Conservation (phyloP, 2,329 filamentous ascomycete species). For the Tolypocladium paradoxum region DNA sequence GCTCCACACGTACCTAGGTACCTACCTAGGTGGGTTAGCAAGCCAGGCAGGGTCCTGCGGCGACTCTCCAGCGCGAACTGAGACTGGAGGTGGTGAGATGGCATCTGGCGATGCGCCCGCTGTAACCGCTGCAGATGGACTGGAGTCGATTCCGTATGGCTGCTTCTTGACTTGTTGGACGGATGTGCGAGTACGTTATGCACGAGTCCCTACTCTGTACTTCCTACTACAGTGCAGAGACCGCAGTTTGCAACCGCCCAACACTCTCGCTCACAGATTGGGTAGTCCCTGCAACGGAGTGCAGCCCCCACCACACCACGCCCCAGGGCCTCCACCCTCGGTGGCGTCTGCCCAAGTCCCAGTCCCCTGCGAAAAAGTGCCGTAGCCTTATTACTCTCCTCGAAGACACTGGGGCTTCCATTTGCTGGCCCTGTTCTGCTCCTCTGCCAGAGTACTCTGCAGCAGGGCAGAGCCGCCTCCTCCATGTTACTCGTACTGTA, state of each 20-base stretch:
- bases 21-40: too few relatives aligned
- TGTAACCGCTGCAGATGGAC: not conserved
- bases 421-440: not conserved
- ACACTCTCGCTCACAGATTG: not conserved
- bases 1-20: too few relatives aligned
- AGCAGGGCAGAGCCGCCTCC: not conserved
- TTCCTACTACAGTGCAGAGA: too few relatives aligned
- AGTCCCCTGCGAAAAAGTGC: conserved; percentile 18
- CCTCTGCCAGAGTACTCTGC: too few relatives aligned
- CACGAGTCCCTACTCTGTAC: too few relatives aligned
- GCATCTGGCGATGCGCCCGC: not conserved
- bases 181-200: not conserved
- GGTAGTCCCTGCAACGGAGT: conserved; percentile 1
- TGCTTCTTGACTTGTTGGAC: not conserved
- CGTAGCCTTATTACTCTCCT: conserved; percentile 13
- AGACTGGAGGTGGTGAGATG: not conserved
- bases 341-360: not conserved
- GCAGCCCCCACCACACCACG: not conserved
- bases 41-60: not conserved
- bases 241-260: not conserved
- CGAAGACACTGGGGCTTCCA: not conserved
- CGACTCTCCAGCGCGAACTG: not conserved
- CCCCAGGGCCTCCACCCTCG: not conserved
- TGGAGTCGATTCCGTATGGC: not conserved
- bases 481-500: conserved; percentile 1